These are phyloP conservation scores for Neophaeococcomyces aloes DNA, from an alignment of 2,329 filamentous ascomycete genomes.

Conservation along the genomic window DNA sequence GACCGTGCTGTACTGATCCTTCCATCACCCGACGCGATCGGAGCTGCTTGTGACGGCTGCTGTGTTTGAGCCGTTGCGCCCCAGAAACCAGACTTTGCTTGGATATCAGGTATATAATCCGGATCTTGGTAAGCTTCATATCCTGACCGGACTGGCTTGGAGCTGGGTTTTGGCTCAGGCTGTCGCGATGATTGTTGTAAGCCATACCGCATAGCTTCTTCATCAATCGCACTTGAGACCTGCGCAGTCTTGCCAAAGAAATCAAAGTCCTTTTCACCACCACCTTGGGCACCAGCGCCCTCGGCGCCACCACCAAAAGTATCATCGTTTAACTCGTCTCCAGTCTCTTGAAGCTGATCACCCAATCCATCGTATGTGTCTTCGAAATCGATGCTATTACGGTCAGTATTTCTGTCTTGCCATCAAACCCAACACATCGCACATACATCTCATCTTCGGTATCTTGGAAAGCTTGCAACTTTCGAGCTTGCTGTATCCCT, in stretches of 20 bases:
- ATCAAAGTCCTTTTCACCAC: conserved; percentile 85
- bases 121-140: conserved; percentile 86
- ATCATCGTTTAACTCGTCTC: conserved; percentile 93
- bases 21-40: conserved; percentile 9
- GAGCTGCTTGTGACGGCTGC: conserved; percentile 17
- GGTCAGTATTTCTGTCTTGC: conserved; percentile 7
- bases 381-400: conserved; percentile 72
- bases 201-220: conserved; percentile 77
- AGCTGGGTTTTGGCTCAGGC: conserved; percentile 28
- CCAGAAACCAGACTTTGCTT: conserved; percentile 91
- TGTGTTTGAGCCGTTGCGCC: conserved; percentile 49
- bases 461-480: conserved; percentile 34
- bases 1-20: conserved; percentile 20
- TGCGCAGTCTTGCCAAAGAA: conserved; percentile 90
- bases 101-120: conserved; percentile 76
- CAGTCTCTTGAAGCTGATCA: conserved; percentile 78
- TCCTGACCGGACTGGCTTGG: conserved; percentile 62
- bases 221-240: conserved; percentile 73
- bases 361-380: conserved; percentile 95
- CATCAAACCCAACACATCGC: background rate
- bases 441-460: conserved; percentile 51
- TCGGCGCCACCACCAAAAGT: conserved; percentile 60
- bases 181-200: conserved; percentile 45
- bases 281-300: conserved; percentile 36
- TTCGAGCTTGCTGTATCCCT: conserved; percentile 52